These are phyloP conservation scores for Penicillium sp. DNA, from an alignment of 2,329 filamentous ascomycete species.

Conservation along the genomic window DNA sequence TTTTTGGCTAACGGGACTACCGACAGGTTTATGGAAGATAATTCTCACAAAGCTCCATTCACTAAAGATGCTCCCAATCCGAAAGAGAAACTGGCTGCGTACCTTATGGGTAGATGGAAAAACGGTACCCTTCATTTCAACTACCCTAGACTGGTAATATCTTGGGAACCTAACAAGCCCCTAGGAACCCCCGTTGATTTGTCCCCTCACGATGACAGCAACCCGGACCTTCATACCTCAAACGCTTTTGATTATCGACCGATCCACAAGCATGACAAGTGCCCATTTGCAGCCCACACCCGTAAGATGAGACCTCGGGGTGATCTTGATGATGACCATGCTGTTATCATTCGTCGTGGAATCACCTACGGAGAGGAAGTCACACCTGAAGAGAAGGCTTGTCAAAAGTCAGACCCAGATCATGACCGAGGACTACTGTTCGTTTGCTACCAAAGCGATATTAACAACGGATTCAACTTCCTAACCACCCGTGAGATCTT, in stretches of 20 bases:
- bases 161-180: neutral
- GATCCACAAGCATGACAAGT: constrained; percentile 31
- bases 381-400: constrained; percentile 29
- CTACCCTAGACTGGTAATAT: neutral
- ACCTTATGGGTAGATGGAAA: constrained; percentile 45
- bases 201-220: constrained; percentile 23
- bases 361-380: constrained; percentile 44
- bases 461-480: constrained; percentile 39
- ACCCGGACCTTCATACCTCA: constrained; percentile 21
- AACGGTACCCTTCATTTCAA: constrained; percentile 20
- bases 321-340: constrained; percentile 29
- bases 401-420: constrained; percentile 19
- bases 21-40: constrained; percentile 32
- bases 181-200: constrained; percentile 35
- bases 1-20: neutral
- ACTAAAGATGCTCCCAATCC: constrained; percentile 15
- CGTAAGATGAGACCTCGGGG: constrained; percentile 46
- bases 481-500: constrained; percentile 19
- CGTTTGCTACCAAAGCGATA: constrained; percentile 44
- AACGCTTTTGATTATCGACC: constrained; percentile 40
- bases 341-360: constrained; percentile 43
- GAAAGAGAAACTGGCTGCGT: constrained; percentile 37
- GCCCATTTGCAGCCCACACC: constrained; percentile 46
- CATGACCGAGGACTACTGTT: constrained; percentile 45
- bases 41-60: constrained; percentile 18